phyloP scores from a whole-genome alignment of 23 red algal species.

The Gracilariopsis chorda region DNA sequence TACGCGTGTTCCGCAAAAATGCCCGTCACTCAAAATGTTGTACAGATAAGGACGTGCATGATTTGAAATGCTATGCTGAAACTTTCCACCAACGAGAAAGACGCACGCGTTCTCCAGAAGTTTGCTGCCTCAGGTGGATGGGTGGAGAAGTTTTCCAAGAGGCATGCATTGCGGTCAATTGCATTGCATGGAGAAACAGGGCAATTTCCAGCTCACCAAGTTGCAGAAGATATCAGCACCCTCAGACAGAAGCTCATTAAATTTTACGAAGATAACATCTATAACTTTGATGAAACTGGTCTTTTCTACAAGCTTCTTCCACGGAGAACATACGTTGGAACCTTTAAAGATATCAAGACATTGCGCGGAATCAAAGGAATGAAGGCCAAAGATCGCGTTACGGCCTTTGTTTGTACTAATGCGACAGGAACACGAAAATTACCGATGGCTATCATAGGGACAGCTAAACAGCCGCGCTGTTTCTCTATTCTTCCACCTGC shows the following conservation, averaged over 20 bases:
- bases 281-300: not conserved
- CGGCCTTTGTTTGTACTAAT: conserved; percentile 1
- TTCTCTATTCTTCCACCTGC: not conserved
- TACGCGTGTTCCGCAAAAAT: too few relatives aligned
- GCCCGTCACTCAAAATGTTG: too few relatives aligned
- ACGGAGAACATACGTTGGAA: not conserved
- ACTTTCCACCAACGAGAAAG: too few relatives aligned
- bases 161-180: not conserved
- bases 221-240: not conserved
- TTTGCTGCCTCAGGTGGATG: not conserved
- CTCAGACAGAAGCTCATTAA: too few relatives aligned
- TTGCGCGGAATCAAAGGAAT: not conserved
- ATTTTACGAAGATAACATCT: not conserved
- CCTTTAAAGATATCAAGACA: not conserved
- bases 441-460: conserved; percentile 12
- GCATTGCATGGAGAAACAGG: not conserved
- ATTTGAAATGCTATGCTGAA: too few relatives aligned
- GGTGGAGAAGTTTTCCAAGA: not conserved
- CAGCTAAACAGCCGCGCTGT: conserved; percentile 8
- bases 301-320: conserved; percentile 8
- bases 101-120: not conserved
- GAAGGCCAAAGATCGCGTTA: not conserved
- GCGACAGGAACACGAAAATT: not conserved
- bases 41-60: too few relatives aligned
- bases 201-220: not conserved